These are phyloP conservation scores for Breynia disticha DNA, from an alignment of 441 rosid species.

Conservation along the genomic window DNA sequence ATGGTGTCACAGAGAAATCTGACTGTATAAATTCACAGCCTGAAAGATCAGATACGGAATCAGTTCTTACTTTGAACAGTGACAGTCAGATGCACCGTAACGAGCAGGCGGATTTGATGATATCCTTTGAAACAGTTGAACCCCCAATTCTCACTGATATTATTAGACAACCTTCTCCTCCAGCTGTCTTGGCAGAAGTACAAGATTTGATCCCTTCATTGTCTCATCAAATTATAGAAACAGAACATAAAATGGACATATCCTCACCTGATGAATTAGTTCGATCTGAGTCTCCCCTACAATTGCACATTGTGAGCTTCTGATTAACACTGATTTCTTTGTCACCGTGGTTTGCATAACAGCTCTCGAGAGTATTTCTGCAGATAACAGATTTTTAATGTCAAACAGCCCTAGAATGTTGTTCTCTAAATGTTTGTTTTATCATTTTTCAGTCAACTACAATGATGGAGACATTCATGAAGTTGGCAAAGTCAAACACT, in stretches of 20 bases:
- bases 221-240: slow-evolving; percentile 38
- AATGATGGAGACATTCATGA: slow-evolving; percentile 93
- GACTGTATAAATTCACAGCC: slow-evolving; percentile 29
- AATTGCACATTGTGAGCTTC: slow-evolving; percentile 81
- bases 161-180: slow-evolving; percentile 90
- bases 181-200: slow-evolving; percentile 88
- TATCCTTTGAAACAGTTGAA: slow-evolving; percentile 78
- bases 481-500: slow-evolving; percentile 84
- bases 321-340: slow-evolving; percentile 5
- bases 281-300: slow-evolving; percentile 62
- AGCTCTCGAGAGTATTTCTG: slow-evolving; percentile 7
- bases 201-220: slow-evolving; percentile 58
- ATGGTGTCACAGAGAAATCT: slow-evolving; percentile 26
- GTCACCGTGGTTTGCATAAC: slow-evolving; percentile 6
- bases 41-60: slow-evolving; percentile 31
- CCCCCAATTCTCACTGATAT: slow-evolving; percentile 29
- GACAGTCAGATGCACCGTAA: slow-evolving; percentile 27
- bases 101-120: slow-evolving; percentile 64
- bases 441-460: slow-evolving; percentile 55
- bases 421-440: slow-evolving; percentile 8
- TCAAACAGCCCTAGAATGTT: neutral
- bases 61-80: slow-evolving; percentile 18
- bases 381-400: neutral
- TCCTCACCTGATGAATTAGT: slow-evolving; percentile 44
- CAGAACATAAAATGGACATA: slow-evolving; percentile 37